These are phyloP conservation scores for Aspergillus sp. DNA, from an alignment of 2,329 filamentous ascomycete species.

Conservation along the genomic window DNA sequence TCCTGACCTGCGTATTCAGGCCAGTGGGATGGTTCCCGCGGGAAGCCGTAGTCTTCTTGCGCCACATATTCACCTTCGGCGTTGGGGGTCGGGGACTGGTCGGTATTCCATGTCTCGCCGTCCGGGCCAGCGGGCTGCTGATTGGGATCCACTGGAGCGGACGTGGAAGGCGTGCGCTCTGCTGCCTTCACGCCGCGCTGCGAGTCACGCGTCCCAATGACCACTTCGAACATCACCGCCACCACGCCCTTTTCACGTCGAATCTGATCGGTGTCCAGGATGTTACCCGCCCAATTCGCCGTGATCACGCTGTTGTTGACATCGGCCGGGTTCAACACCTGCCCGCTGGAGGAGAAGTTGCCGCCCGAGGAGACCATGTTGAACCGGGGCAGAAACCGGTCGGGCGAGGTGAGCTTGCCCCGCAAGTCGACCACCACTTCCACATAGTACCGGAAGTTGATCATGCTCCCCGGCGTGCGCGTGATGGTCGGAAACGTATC, in stretches of 20 bases:
- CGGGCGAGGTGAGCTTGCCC: slow-evolving; percentile 77
- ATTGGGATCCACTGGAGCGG: slow-evolving; percentile 32
- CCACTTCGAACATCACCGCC: slow-evolving; percentile 78
- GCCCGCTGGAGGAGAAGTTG: slow-evolving; percentile 47
- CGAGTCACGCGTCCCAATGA: slow-evolving; percentile 84
- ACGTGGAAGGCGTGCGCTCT: slow-evolving; percentile 33
- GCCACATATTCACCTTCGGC: slow-evolving; percentile 23
- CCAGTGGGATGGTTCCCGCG: slow-evolving; percentile 28
- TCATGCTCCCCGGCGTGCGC: slow-evolving; percentile 87
- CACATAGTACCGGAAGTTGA: slow-evolving; percentile 90
- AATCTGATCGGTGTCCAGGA: slow-evolving; percentile 84
- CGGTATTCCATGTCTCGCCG: slow-evolving; percentile 31
- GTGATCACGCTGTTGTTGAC: slow-evolving; percentile 39
- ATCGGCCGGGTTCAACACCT: slow-evolving; percentile 36
- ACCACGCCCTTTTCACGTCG: slow-evolving; percentile 91
- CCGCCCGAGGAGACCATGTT: slow-evolving; percentile 52
- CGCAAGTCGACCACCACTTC: slow-evolving; percentile 93
- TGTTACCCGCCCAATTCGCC: slow-evolving; percentile 57
- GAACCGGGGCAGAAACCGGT: slow-evolving; percentile 62
- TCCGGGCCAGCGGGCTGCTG: slow-evolving; percentile 24
- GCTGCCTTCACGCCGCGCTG: slow-evolving; percentile 53
- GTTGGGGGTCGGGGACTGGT: slow-evolving; percentile 24
- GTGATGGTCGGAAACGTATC: slow-evolving; percentile 91
- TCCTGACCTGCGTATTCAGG: slow-evolving; percentile 32
- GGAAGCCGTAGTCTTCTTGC: slow-evolving; percentile 31